Evolutionary conservation across 805 yeast genomes (phyloP).

Genomic region (Starmera dryadoides): DNA sequence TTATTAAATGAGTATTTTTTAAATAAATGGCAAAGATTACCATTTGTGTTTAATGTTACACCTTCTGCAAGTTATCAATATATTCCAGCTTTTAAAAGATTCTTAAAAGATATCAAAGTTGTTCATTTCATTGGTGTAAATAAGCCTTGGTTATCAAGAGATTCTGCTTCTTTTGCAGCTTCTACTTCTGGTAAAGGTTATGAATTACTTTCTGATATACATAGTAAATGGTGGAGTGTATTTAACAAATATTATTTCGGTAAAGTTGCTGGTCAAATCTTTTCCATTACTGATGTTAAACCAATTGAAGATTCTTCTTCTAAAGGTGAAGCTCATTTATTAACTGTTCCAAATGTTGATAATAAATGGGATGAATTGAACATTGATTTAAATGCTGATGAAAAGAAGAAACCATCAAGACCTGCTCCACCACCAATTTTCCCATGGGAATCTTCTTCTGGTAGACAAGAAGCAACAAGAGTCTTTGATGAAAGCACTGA

Average conservation of each 20-base stretch:
- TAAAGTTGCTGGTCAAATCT: constrained; percentile 9
- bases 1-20: constrained; percentile 62
- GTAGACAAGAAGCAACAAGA: constrained; percentile 9
- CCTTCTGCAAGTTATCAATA: constrained; percentile 60
- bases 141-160: constrained; percentile 43
- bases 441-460: constrained; percentile 17
- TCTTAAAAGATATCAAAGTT: constrained; percentile 34
- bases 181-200: constrained; percentile 7
- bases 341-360: constrained; percentile 5
- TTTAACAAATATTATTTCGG: constrained; percentile 13
- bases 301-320: constrained; percentile 5
- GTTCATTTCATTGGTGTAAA: constrained; percentile 61
- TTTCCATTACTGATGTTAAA: constrained; percentile 1
- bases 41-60: constrained; percentile 83
- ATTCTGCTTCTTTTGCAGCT: constrained; percentile 3
- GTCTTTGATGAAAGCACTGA: constrained; percentile 10
- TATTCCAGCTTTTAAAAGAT: constrained; percentile 57
- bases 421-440: constrained; percentile 10
- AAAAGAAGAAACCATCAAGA: background rate
- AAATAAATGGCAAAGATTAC: constrained; percentile 61
- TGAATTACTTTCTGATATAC: constrained; percentile 5
- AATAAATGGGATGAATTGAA: constrained; percentile 10
- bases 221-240: constrained; percentile 15
- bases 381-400: background rate
- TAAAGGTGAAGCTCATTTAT: constrained; percentile 9